Evolutionary conservation across 495 filamentous ascomycete species (phyloP).

Genomic region (Daldinia bambusicola): DNA sequence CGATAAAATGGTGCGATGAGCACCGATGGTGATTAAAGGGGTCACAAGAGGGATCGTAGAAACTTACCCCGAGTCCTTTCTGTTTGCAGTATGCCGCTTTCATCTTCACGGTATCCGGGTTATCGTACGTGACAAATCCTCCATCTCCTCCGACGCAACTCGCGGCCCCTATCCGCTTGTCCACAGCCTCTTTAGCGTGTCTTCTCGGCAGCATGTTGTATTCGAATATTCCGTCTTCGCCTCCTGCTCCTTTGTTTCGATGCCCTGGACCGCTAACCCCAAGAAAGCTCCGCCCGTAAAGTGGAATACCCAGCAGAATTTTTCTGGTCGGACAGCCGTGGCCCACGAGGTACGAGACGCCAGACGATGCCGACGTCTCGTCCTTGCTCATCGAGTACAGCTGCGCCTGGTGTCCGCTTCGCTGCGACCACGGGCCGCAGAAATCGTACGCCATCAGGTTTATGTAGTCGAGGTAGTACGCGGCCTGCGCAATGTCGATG

Average conservation of each 20-base stretch:
- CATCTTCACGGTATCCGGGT: constrained; percentile 80
- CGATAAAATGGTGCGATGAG: neutral
- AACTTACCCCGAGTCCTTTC: constrained; percentile 72
- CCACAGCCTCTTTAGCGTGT: constrained; percentile 74
- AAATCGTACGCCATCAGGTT: constrained; percentile 93
- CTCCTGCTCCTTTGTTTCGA: constrained; percentile 69
- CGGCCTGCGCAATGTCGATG: constrained; percentile 74
- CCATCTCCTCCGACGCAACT: constrained; percentile 84
- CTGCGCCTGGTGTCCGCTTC: constrained; percentile 82
- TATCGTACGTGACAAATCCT: constrained; percentile 89
- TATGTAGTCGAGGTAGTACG: constrained; percentile 77
- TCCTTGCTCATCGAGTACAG: constrained; percentile 70
- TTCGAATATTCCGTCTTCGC: constrained; percentile 85
- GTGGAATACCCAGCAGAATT: constrained; percentile 81
- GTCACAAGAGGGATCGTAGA: neutral
- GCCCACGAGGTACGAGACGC: constrained; percentile 71
- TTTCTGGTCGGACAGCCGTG: constrained; percentile 77
- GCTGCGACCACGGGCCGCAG: constrained; percentile 76
- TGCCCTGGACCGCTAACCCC: constrained; percentile 72
- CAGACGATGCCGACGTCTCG: constrained; percentile 71
- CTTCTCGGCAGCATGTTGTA: constrained; percentile 80
- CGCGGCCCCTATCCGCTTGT: constrained; percentile 72
- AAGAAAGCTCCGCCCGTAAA: constrained; percentile 84
- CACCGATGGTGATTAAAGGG: constrained; percentile 1
- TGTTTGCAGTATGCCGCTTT: constrained; percentile 85